Evolutionary conservation across 352 stramenopile genomes (phyloP), one percentile per base, ranked within the genome.

Genomic region (Phytopythium kandeliae): DNA sequence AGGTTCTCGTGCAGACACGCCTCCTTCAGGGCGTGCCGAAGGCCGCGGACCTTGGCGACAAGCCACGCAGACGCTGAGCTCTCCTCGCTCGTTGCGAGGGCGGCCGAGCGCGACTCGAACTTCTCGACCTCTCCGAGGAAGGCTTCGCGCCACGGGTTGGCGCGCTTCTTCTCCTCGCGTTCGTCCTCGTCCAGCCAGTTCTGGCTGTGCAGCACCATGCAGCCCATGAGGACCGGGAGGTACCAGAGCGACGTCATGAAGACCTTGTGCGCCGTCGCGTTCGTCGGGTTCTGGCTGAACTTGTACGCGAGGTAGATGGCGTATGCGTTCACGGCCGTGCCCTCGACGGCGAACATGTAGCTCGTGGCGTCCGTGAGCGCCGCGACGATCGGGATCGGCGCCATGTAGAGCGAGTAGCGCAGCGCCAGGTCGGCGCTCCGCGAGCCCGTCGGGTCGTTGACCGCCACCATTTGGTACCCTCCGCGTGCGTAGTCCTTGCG

Each of bases 331-430:
- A 99, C 77, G 24, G 91, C 63, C 33, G 96, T 86, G 47, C 92
- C 95, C 74, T 99, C 97, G 22, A 99, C 78, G 5, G 93, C 91
- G 77, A 99, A 99, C 97, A 99, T 99, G 68, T 93, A 97, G 61
- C 85, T 98, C n/a, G 97, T 99, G 24, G 96, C 80, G 45, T 97
- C 96, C 11, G 80, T 81, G 15, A 92, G 64, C 9, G 92, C 86
- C 19, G 92, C 90, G 16, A 96, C 69, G 24, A 99, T 81, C 5
- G 97, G 97, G 34, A 99, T 85, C 4, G 96, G 71, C 37, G 82
- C 70, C 61, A 99, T 85, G 65, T 98, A 98, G 24, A 89, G 69
- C 35, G 96, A 96, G 80, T 99, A 99, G 47, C 89, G 74, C 49
- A 93, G 69, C 40, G 98, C 96, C 21, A 98, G 70, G 12, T 69